Base-by-base conservation (phyloP, 192 early-diverging fungal species). In the Coemansia sp. region DNA sequence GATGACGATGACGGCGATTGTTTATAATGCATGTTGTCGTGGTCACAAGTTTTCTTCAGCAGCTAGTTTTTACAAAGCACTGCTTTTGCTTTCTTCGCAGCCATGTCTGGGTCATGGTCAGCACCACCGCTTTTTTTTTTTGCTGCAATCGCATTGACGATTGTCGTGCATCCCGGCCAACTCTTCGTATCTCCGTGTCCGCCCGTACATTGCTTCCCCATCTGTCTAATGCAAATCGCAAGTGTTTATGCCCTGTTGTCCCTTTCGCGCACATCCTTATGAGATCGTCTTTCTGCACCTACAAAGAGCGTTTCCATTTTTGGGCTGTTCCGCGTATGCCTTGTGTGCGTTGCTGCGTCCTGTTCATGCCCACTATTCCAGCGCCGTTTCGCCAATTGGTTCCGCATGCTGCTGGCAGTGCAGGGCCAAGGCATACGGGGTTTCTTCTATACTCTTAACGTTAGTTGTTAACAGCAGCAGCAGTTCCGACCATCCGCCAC, bases 291-390 rank as follows among this genome's bases (percentile, higher is more conserved):
- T 19, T 22, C 53, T 25, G 54, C 21, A 29, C 53, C 54, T 29
- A 39, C 53, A 65, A 65, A 57, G 63, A 24, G 54, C 63, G 21
- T 65, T 64, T 64, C 62, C 62, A 53, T 33, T 55, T 62, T 62
- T 25, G 60, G 60, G 46, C 9, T 10, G 14, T 62, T 62, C 61
- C 51, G 61, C 54, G 51, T 63, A 54, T 30, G 21, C 51, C 30
- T 31, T 32, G 51, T 31, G n/a, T 6, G 24, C 61, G 50, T 19
- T 24, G 25, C 30, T 55, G 32, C 51, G 20, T 54, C 25, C 4
- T 31, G 25, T 23, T 33, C 52, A 55, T 39, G 53, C 54, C 63
- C 63, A 65, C 63, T 65, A 65, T 65, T 65, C 11, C 63, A 29
- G 54, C 54, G 25, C 54, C 24, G 25, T 17, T n/a, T 6, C 4